Evolutionary conservation across 108 stramenopile species (phyloP), one percentile per base, ranked within the genome.

Genomic region (Discostella stelligeroides): DNA sequence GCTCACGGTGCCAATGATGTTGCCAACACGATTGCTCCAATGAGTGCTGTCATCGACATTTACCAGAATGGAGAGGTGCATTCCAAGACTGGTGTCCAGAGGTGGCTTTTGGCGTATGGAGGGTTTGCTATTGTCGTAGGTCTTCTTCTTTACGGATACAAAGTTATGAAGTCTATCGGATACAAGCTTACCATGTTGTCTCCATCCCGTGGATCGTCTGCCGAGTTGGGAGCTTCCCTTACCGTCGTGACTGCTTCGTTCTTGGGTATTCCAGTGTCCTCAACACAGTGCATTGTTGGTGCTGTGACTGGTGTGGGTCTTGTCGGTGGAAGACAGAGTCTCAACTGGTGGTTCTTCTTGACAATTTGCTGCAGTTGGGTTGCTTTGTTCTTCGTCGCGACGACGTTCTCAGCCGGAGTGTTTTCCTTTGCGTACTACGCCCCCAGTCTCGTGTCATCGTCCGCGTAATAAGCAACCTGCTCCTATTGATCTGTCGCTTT

Each of bases 1-100:
- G 83, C 86, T 2, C 91, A 92, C 29, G 91, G 91, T 1, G 88
- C 88, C 25, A 91, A 91, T 67, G 88, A 91, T 53, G 82, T 87
- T 2, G 83, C 88, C 29, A 92, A 90, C 47, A 59, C 88, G 15
- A 84, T 90, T 67, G 88, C 72, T 20, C 88, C 88, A 23, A 53
- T 89, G 28, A 78, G 85, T 48, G 90, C 82, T 1, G 73, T 88
- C 34, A 54, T 84, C 46, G 27, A 61, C 0, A 85, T 88, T 28
- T 91, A 87, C 66, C 39, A 72, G 20, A 65, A 61, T 29, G 84
- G 84, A 4, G 50, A 48, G 5, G 17, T 81, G 8, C 43, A 53
- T n/a, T 41, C 61, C 9, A 63, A 80, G 25, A 23, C 79, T 15
- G 30, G 18, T 3, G 80, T 84, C 0, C 83, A 63, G 15, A 56